Conservation (phyloP, 1,284 basidiomycete species). For the Coniferiporia sulphurascens region DNA sequence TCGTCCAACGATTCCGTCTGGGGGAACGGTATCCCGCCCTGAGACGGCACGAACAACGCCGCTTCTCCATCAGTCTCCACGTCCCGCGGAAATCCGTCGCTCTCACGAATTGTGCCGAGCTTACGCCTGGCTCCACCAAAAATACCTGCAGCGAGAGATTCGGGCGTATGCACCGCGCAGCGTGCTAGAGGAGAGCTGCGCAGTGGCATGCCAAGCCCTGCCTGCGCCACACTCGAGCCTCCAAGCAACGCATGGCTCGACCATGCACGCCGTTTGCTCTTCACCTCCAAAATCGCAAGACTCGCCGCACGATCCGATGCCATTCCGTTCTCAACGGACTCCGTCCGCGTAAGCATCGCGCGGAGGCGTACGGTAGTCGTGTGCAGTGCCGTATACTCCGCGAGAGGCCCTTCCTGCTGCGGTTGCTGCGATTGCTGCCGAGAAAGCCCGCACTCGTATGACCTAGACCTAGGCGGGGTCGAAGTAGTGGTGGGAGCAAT, state of each 20-base stretch:
- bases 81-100: neutral
- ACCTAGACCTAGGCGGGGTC: neutral
- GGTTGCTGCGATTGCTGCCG: neutral
- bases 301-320: slow-evolving; percentile 3
- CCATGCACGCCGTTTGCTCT: slow-evolving; percentile 52
- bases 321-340: neutral
- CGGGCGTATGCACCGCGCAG: neutral
- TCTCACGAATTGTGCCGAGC: neutral
- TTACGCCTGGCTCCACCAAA: neutral
- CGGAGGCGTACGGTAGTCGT: slow-evolving; percentile 6
- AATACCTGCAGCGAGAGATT: neutral
- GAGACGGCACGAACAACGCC: neutral
- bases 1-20: slow-evolving; percentile 15
- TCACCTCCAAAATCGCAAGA: slow-evolving; percentile 42
- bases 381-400: slow-evolving; percentile 9
- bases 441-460: neutral
- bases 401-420: slow-evolving; percentile 6
- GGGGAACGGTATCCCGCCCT: slow-evolving; percentile 10
- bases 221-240: neutral
- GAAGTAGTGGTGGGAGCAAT: neutral
- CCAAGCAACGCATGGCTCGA: slow-evolving; percentile 31
- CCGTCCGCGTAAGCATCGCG: slow-evolving; percentile 3
- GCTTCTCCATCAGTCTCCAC: neutral
- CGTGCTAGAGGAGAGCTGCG: neutral
- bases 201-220: neutral